Evolutionary conservation across 495 filamentous ascomycete genomes (phyloP).

Genomic region (Podospora tetraspora): DNA sequence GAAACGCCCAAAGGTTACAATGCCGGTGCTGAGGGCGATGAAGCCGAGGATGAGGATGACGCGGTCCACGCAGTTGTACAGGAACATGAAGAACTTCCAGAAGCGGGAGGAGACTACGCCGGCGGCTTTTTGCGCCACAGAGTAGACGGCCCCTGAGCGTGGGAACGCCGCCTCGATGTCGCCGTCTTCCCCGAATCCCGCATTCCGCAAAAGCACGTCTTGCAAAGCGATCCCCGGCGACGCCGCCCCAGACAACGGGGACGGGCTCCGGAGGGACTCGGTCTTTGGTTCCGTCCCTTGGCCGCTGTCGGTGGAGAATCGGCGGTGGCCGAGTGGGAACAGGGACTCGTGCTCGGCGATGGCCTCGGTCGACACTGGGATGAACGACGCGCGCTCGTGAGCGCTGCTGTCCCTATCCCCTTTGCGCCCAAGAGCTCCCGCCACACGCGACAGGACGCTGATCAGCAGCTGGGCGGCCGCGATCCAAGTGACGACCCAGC

Average conservation of each 20-base stretch:
- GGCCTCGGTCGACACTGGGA: slow-evolving; percentile 64
- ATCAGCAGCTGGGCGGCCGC: slow-evolving; percentile 63
- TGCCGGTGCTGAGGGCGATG: slow-evolving; percentile 54
- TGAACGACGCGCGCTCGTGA: slow-evolving; percentile 49
- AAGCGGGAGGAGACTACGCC: slow-evolving; percentile 37
- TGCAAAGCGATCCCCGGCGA: slow-evolving; percentile 49
- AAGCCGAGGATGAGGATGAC: slow-evolving; percentile 49
- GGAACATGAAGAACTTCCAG: slow-evolving; percentile 40
- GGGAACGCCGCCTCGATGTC: slow-evolving; percentile 28
- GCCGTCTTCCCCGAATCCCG: slow-evolving; percentile 42
- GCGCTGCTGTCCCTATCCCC: slow-evolving; percentile 17
- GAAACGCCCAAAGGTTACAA: slow-evolving; percentile 52
- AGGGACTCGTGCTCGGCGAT: slow-evolving; percentile 55
- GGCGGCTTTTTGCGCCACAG: slow-evolving; percentile 29
- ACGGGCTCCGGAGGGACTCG: slow-evolving; percentile 59
- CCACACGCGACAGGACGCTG: slow-evolving; percentile 54
- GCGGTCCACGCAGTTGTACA: slow-evolving; percentile 41
- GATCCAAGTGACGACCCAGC: slow-evolving; percentile 78
- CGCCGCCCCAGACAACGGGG: slow-evolving; percentile 53
- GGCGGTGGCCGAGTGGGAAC: slow-evolving; percentile 44
- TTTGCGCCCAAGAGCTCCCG: slow-evolving; percentile 30
- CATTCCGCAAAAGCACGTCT: slow-evolving; percentile 35
- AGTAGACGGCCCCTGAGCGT: slow-evolving; percentile 16
- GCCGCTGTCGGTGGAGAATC: slow-evolving; percentile 81
- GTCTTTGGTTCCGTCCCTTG: slow-evolving; percentile 76